These are phyloP conservation scores for Uronychia binucleata DNA, from an alignment of 73 alveolate species.

Conservation along the genomic window DNA sequence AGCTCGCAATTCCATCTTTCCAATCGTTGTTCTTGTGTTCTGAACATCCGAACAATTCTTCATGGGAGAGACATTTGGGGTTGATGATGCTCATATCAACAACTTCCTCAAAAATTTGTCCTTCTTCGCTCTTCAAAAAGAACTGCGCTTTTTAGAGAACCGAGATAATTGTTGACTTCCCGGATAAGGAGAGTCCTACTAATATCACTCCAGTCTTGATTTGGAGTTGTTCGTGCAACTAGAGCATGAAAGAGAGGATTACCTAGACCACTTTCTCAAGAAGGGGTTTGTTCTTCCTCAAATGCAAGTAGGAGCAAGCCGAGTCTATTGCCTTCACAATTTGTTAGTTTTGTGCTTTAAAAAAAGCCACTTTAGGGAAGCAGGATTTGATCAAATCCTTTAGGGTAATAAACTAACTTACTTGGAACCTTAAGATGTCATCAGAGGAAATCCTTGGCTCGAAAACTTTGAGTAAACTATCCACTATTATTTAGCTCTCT, in stretches of 20 bases:
- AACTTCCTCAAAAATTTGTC: slow-evolving; percentile 66
- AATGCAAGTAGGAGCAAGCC: background rate
- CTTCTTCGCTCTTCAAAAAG: slow-evolving; percentile 69
- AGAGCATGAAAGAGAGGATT: slow-evolving; percentile 40
- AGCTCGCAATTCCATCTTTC: slow-evolving; percentile 96
- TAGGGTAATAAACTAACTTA: background rate
- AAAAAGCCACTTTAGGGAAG: background rate
- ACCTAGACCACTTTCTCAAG: background rate
- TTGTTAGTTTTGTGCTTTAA: background rate
- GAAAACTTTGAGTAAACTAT: background rate
- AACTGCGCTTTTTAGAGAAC: slow-evolving; percentile 79
- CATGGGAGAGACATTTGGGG: slow-evolving; percentile 93
- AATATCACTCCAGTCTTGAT: slow-evolving; percentile 95
- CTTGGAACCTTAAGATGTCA: background rate
- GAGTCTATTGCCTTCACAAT: background rate
- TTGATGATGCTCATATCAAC: slow-evolving; percentile 81
- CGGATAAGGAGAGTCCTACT: slow-evolving; percentile 94
- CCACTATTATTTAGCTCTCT: background rate
- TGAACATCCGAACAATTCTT: slow-evolving; percentile 92
- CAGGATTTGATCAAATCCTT: background rate
- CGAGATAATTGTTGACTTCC: slow-evolving; percentile 86
- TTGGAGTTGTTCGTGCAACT: slow-evolving; percentile 93
- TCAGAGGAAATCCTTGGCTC: background rate
- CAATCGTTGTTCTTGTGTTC: slow-evolving; percentile 91
- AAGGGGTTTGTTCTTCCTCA: background rate